Conservation (phyloP, 1,139 yeast genomes). For the Kodamaea derodonti region DNA sequence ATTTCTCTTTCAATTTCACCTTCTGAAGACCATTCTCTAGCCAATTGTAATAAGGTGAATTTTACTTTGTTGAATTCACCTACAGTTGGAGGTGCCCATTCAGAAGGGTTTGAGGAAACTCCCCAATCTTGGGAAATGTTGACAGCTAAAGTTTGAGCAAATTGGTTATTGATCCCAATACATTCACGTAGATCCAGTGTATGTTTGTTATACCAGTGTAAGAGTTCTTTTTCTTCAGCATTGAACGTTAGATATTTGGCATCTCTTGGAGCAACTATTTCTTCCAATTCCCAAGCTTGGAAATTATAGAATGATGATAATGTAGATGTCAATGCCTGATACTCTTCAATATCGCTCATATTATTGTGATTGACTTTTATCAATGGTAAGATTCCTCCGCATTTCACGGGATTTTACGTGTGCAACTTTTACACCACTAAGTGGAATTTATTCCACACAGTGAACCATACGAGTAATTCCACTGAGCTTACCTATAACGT, state of each 20-base stretch:
- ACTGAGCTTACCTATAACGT: no score
- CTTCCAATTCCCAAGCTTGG: conserved; percentile 33
- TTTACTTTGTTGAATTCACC: conserved; percentile 60
- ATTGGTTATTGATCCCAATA: conserved; percentile 46
- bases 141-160: conserved; percentile 44
- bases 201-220: conserved; percentile 54
- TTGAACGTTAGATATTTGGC: conserved; percentile 29
- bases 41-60: conserved; percentile 58
- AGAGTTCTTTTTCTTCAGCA: conserved; percentile 34
- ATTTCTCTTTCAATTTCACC: conserved; percentile 51
- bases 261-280: conserved; percentile 33
- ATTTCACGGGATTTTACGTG: neutral
- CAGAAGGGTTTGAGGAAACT: conserved; percentile 31
- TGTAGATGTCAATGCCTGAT: conserved; percentile 35
- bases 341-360: conserved; percentile 29
- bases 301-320: conserved; percentile 36
- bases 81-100: conserved; percentile 45
- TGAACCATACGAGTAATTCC: no score
- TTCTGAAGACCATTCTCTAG: conserved; percentile 74
- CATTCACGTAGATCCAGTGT: conserved; percentile 42
- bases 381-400: neutral
- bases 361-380: conserved; percentile 1
- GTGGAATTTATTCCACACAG: no score
- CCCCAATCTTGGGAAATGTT: conserved; percentile 55
- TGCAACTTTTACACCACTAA: neutral